Conservation (phyloP, 1,284 basidiomycete genomes). For the Dichomitus squalens region DNA sequence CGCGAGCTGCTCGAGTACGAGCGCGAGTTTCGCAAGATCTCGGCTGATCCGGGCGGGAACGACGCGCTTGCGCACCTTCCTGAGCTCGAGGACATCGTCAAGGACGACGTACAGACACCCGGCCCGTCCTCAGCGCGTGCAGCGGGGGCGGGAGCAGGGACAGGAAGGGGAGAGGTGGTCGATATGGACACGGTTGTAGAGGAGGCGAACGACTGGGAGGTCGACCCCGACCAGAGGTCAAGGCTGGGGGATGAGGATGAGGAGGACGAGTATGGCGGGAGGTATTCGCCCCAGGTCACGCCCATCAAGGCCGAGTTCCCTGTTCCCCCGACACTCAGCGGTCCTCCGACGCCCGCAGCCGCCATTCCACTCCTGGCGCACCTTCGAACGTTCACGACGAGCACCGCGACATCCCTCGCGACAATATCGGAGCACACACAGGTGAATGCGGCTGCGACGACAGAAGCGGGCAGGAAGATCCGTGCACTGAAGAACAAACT, state of each 20-base stretch:
- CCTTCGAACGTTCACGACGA: constrained; percentile 69
- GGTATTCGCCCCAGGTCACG: constrained; percentile 29
- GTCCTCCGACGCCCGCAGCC: constrained; percentile 47
- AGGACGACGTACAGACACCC: constrained; percentile 30
- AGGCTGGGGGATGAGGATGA: constrained; percentile 47
- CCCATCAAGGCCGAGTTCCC: constrained; percentile 55
- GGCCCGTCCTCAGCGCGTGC: constrained; percentile 9
- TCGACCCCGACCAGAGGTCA: constrained; percentile 50
- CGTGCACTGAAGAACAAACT: constrained; percentile 81
- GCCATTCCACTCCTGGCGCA: constrained; percentile 66
- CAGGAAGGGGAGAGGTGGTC: constrained; percentile 19
- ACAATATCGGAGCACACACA: constrained; percentile 85
- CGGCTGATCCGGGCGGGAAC: constrained; percentile 71
- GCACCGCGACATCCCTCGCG: constrained; percentile 71
- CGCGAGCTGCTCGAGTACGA: constrained; percentile 76
- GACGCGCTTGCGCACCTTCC: constrained; percentile 74
- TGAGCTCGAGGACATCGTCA: constrained; percentile 54
- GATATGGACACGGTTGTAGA: constrained; percentile 49
- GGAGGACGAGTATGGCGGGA: constrained; percentile 36
- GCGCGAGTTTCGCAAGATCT: constrained; percentile 76
- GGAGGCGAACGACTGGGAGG: constrained; percentile 61
- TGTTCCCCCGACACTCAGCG: constrained; percentile 45
- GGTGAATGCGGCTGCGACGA: constrained; percentile 78
- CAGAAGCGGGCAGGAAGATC: constrained; percentile 81
- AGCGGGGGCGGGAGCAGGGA: background rate